These are phyloP conservation scores for Boletellus deceptivus DNA, from an alignment of 1,284 basidiomycete genomes.

Conservation along the genomic window DNA sequence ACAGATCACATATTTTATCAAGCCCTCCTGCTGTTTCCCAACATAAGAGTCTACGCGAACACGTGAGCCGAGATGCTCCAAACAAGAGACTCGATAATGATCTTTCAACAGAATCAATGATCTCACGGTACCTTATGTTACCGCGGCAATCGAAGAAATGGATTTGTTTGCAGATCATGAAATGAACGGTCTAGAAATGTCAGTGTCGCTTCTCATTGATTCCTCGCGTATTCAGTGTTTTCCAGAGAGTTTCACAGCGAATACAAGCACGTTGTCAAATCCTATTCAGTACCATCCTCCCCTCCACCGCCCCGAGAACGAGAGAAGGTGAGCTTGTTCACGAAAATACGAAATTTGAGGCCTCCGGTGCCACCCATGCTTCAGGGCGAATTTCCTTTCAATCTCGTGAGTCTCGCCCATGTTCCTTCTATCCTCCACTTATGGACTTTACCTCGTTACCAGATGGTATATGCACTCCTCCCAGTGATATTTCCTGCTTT, in stretches of 20 bases:
- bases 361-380: conserved; percentile 64
- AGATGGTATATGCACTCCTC: conserved; percentile 55
- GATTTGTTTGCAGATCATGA: conserved; percentile 68
- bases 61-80: conserved; percentile 44
- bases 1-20: conserved; percentile 76
- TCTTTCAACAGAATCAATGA: conserved; percentile 57
- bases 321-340: conserved; percentile 42
- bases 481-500: conserved; percentile 65
- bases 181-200: conserved; percentile 64
- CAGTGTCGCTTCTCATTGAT: conserved; percentile 23
- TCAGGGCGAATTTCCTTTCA: conserved; percentile 66
- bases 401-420: conserved; percentile 53
- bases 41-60: conserved; percentile 83
- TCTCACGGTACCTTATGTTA: conserved; percentile 78
- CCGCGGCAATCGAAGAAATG: conserved; percentile 66
- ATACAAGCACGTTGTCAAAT: conserved; percentile 55
- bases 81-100: conserved; percentile 10
- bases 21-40: conserved; percentile 66
- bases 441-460: conserved; percentile 6
- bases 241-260: conserved; percentile 54
- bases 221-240: conserved; percentile 9
- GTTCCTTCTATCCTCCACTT: neutral
- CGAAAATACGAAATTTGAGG: conserved; percentile 22
- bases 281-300: conserved; percentile 41
- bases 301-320: conserved; percentile 23